A percentile compares a stretch with the other conserved stretches of the same genome.
Evolutionary conservation across 306 rosid species (phyloP).

Genomic region (Fragaria iinumae): DNA sequence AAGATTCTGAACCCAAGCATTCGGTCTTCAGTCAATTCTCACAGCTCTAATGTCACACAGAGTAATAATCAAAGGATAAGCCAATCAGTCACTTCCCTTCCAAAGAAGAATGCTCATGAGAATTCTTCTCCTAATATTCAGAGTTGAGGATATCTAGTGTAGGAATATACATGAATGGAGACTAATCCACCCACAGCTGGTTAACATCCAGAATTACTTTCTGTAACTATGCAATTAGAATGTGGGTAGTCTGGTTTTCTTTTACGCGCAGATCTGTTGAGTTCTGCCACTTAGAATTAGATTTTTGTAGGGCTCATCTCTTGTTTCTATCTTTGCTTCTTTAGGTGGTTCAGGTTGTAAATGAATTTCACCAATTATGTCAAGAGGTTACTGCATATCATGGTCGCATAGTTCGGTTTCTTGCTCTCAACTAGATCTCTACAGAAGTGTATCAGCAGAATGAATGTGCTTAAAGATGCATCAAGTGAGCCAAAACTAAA

Average conservation of each 20-base stretch:
- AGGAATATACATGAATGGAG: constrained; percentile 13
- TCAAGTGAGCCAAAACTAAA: constrained; percentile 1
- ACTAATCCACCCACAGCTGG: background rate
- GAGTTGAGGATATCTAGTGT: constrained; percentile 24
- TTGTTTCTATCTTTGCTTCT: constrained; percentile 18
- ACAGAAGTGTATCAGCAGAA: background rate
- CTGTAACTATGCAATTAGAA: constrained; percentile 16
- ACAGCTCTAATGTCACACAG: constrained; percentile 27
- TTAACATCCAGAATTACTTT: constrained; percentile 10
- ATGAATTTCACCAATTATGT: background rate
- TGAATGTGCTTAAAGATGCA: background rate
- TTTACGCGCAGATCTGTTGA: constrained; percentile 13
- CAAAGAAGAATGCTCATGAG: constrained; percentile 50
- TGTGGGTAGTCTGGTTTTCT: constrained; percentile 5
- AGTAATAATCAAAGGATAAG: constrained; percentile 29
- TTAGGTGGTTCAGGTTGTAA: background rate
- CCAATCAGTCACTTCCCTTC: constrained; percentile 35
- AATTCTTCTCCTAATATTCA: constrained; percentile 80
- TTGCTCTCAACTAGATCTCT: background rate
- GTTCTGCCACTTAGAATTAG: constrained; percentile 18
- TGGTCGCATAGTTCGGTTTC: background rate
- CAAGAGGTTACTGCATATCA: background rate
- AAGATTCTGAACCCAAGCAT: constrained; percentile 26
- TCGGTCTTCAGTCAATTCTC: constrained; percentile 41
- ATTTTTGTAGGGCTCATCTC: constrained; percentile 33